Base-by-base conservation (phyloP, 179 eudicot genomes). In the Camellia oleifera region DNA sequence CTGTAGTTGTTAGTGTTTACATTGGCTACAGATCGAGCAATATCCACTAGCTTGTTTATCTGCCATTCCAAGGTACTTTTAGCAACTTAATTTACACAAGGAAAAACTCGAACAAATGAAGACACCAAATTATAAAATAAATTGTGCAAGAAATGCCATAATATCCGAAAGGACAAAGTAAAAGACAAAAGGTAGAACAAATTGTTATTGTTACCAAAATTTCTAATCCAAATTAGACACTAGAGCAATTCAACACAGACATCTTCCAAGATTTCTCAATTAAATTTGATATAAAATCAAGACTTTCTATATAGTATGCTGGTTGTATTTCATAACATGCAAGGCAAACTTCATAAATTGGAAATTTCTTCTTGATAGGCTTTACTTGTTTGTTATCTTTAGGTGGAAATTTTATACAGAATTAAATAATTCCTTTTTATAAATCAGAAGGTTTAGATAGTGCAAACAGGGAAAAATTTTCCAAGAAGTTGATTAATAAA, bases 41-140 rank as follows among this genome's bases (percentile, higher is more conserved):
- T 91, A 85, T 97, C 98, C 84, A 89, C 84, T 69, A 97, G 88
- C 90, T 91, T 94, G 83, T 87, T 89, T 82, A 97, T 94, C 99
- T 97, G 97, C 79, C 78, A 81, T 71, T 79, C 74, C 15, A 74
- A 17, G 67, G 17, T 32, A 62, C 23, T 8, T 68, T 81, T 17
- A 46, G 61, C 73, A 75, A 76, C 42, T 58, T 50, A 14, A 42
- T 69, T 63, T 8, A 13, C 13, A 57, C 71, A 14, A 72, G 2
- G 46, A 46, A 72, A 40, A 50, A 32, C 23, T 32, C 5, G 26
- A 72, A 4, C 23, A 12, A 70, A 20, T 60, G 23, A 61, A 60
- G 61, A 50, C 62, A 23, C 69, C 62, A 69, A 53, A 52, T 50
- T 15, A 64, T 11, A 40, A 45, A 61, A 58, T 14, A n/a, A 75